Percentiles rank a stretch among this genome's conserved stretches.
phyloP scores from a whole-genome alignment of 169 alveolate genomes.

The Cystoisospora suis region DNA sequence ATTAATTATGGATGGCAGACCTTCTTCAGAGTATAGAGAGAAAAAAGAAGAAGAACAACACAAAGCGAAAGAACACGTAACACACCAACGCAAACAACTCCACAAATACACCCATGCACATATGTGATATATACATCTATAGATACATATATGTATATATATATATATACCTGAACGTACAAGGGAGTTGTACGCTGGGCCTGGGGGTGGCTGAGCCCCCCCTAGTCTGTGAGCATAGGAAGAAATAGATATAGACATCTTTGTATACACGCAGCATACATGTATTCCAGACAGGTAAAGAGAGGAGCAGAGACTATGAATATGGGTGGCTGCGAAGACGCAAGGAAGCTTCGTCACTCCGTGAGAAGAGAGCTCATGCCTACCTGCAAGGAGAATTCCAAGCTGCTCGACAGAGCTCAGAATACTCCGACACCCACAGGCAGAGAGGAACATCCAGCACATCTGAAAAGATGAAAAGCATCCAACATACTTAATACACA shows the following conservation, averaged over 20 bases:
- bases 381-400: conserved; percentile 62
- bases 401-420: conserved; percentile 63
- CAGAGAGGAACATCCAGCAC: conserved; percentile 66
- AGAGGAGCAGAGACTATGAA: neutral
- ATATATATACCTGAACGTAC: neutral
- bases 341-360: too few relatives aligned
- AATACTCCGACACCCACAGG: conserved; percentile 47
- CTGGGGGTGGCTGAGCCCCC: neutral
- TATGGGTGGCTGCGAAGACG: too few relatives aligned
- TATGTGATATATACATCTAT: neutral
- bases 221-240: too few relatives aligned
- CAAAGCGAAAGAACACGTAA: neutral
- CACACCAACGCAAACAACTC: neutral
- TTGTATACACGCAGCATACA: neutral
- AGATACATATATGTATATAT: neutral
- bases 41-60: neutral
- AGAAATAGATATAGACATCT: neutral
- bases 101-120: neutral
- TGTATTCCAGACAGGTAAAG: neutral
- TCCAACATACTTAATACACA: neutral
- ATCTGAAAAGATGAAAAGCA: conserved; percentile 11
- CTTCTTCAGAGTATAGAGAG: neutral
- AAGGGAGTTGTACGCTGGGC: neutral
- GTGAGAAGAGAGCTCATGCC: neutral
- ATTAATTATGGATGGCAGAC: too few relatives aligned